Evolutionary conservation across 441 rosid species (phyloP).

Genomic region (Gossypium lobatum): DNA sequence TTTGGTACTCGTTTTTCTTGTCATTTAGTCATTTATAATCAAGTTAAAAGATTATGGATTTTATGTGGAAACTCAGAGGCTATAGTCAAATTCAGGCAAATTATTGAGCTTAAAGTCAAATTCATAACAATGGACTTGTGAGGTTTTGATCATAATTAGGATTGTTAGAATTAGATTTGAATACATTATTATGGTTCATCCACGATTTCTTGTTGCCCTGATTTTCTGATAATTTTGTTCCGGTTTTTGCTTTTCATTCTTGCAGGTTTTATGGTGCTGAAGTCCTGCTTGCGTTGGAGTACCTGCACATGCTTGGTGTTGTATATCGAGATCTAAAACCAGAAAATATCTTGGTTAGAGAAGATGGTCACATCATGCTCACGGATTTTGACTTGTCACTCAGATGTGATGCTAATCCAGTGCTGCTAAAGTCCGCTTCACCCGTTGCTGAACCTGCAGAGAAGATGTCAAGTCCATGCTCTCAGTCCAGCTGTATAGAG

Average conservation of each 20-base stretch:
- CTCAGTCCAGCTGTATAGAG: constrained; percentile 60
- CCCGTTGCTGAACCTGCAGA: constrained; percentile 35
- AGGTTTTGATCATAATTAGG: constrained; percentile 1
- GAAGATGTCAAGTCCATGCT: constrained; percentile 61
- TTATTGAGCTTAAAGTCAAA: neutral
- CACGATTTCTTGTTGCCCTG: neutral
- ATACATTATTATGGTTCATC: constrained; percentile 5
- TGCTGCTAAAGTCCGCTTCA: constrained; percentile 42
- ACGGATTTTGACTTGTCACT: constrained; percentile 78
- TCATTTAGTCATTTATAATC: neutral
- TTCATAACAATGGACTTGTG: neutral
- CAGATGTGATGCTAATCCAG: constrained; percentile 45
- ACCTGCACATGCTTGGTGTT: constrained; percentile 84
- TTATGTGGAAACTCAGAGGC: neutral
- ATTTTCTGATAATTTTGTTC: neutral
- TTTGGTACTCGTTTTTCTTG: neutral
- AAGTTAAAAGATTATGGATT: neutral
- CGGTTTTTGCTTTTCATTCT: constrained; percentile 7
- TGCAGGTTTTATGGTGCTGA: constrained; percentile 72
- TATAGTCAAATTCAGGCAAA: neutral
- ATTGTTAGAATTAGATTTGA: constrained; percentile 1
- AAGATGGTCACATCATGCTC: constrained; percentile 84
- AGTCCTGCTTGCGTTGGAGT: constrained; percentile 73
- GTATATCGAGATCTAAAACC: constrained; percentile 79
- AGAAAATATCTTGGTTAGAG: constrained; percentile 69